Conservation (phyloP, 2,329 filamentous ascomycete genomes). For the Fusarium sp. region DNA sequence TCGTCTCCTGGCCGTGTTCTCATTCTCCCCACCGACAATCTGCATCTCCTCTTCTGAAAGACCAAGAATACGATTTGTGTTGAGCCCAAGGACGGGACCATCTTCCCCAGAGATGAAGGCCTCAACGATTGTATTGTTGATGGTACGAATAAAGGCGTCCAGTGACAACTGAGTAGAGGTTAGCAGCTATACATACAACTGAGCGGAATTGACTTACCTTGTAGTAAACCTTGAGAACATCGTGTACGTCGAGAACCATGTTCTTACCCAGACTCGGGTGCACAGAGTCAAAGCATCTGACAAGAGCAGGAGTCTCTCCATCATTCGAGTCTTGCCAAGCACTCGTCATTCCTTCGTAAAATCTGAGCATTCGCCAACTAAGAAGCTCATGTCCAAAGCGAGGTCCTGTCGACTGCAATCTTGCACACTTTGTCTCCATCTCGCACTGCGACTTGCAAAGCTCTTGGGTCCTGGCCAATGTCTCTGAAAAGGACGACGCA, state of each 20-base stretch:
- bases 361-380: conserved; percentile 35
- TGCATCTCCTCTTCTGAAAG: conserved; percentile 27
- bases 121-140: conserved; percentile 23
- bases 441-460: conserved; percentile 21
- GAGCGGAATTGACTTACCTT: conserved; percentile 39
- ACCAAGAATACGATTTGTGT: conserved; percentile 13
- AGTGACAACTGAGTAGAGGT: conserved; percentile 40
- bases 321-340: not conserved
- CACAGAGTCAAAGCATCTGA: conserved; percentile 9
- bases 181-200: not conserved
- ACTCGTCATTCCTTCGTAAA: conserved; percentile 12
- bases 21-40: conserved; percentile 31
- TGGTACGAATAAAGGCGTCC: conserved; percentile 44
- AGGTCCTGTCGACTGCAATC: conserved; percentile 41
- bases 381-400: conserved; percentile 40
- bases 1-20: conserved; percentile 23
- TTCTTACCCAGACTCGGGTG: conserved; percentile 39
- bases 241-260: conserved; percentile 50
- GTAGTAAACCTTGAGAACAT: conserved; percentile 53
- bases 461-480: not conserved
- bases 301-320: not conserved
- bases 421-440: conserved; percentile 15
- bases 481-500: conserved; percentile 4
- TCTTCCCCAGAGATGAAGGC: conserved; percentile 28
- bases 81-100: conserved; percentile 35